These are phyloP conservation scores for Metroxylon sagu DNA, from an alignment of 176 grass and related monocot species.

Conservation along the genomic window DNA sequence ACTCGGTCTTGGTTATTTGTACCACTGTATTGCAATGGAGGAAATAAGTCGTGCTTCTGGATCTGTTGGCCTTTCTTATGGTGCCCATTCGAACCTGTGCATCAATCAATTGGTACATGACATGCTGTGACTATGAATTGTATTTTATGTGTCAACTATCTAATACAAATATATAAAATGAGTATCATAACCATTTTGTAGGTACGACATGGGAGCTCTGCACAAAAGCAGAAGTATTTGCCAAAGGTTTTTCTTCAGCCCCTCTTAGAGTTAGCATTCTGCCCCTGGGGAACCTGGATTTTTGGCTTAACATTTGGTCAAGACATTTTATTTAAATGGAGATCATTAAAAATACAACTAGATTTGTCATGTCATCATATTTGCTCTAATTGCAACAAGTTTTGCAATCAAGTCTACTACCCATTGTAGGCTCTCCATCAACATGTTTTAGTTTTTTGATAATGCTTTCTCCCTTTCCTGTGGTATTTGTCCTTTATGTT, in stretches of 20 bases:
- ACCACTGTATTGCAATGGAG: constrained; percentile 99
- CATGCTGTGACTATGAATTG: background rate
- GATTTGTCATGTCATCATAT: no score
- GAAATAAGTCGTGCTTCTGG: constrained; percentile 89
- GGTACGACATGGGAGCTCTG: constrained; percentile 66
- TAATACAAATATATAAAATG: background rate
- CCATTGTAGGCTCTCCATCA: no score
- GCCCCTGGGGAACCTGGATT: no score
- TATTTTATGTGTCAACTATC: background rate
- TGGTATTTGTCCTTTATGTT: no score
- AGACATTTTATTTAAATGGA: no score
- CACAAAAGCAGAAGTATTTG: constrained; percentile 70
- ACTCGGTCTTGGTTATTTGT: constrained; percentile 76
- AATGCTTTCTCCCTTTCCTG: no score
- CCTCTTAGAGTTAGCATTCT: no score
- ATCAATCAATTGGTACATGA: constrained; percentile 78
- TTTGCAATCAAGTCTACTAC: no score
- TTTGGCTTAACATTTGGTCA: no score
- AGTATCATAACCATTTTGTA: constrained; percentile 22
- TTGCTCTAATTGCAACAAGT: no score
- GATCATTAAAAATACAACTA: no score
- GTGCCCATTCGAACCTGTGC: constrained; percentile 87
- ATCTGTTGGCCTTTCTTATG: constrained; percentile 91
- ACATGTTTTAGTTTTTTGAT: no score
- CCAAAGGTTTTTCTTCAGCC: constrained; percentile 43